A percentile compares a stretch with the other conserved stretches of the same genome.
phyloP scores from a whole-genome alignment of 2,329 filamentous ascomycete species.

The Dothistroma pini region DNA sequence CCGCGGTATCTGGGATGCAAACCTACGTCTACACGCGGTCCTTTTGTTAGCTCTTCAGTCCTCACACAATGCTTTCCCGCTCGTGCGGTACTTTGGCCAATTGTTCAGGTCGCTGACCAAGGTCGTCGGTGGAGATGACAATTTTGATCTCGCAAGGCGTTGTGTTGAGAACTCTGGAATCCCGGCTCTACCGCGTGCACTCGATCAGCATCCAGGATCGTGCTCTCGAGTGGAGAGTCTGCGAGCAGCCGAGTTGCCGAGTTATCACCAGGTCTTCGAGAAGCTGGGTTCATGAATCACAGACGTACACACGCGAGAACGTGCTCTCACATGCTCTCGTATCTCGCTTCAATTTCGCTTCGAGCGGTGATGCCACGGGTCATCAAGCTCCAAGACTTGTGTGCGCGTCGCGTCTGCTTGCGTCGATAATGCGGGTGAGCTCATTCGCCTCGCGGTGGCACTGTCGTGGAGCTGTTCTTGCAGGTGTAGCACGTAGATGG shows the following conservation, averaged over 20 bases:
- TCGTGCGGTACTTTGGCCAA: constrained; percentile 5
- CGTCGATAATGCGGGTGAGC: not conserved
- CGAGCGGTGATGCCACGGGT: not conserved
- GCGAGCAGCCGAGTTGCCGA: constrained; percentile 16
- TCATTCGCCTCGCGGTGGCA: not conserved
- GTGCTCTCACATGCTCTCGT: constrained; percentile 7
- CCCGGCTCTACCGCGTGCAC: constrained; percentile 11
- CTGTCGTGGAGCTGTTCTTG: not conserved
- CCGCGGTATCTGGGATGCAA: constrained; percentile 21
- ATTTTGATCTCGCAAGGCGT: constrained; percentile 10
- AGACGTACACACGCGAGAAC: constrained; percentile 2
- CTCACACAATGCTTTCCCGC: constrained; percentile 3
- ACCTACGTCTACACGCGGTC: constrained; percentile 13
- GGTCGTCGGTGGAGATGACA: constrained; percentile 16
- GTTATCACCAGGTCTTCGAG: constrained; percentile 14
- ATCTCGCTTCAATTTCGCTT: constrained; percentile 21
- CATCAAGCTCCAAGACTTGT: not conserved
- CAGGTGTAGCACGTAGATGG: not conserved
- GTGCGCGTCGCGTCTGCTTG: not conserved
- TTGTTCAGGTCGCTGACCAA: not conserved
- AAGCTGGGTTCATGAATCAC: constrained; percentile 18
- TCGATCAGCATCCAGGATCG: constrained; percentile 16
- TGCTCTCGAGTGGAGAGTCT: constrained; percentile 7
- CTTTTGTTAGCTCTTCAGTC: not conserved
- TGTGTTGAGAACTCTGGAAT: constrained; percentile 13